Conservation (phyloP, 176 grass and related monocot genomes). For the Oryza nivara region DNA sequence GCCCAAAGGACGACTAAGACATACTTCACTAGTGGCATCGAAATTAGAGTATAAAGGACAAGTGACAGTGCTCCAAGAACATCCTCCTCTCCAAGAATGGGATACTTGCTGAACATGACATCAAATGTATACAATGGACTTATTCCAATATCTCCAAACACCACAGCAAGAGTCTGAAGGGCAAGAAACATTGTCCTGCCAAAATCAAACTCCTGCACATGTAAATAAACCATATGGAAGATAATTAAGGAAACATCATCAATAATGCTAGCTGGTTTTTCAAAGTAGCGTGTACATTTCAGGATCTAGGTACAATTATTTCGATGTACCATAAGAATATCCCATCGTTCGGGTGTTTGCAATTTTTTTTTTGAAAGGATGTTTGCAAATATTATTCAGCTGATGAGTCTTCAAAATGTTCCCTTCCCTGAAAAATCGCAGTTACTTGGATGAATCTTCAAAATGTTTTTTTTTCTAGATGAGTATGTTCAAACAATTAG, state of each 20-base stretch:
- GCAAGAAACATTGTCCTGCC: slow-evolving; percentile 72
- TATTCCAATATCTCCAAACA: slow-evolving; percentile 95
- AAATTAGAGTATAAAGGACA: slow-evolving; percentile 85
- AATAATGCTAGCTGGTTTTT: slow-evolving; percentile 1
- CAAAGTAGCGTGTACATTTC: not conserved
- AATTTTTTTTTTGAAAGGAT: too few species aligned
- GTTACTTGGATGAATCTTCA: not conserved
- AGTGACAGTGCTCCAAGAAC: slow-evolving; percentile 91
- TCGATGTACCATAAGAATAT: not conserved
- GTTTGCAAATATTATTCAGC: not conserved
- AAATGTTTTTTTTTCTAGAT: not conserved
- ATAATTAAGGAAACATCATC: slow-evolving; percentile 42
- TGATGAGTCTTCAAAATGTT: not conserved
- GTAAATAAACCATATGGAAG: slow-evolving; percentile 51
- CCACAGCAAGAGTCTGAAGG: slow-evolving; percentile 87
- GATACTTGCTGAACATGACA: slow-evolving; percentile 82
- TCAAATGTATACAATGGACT: slow-evolving; percentile 96
- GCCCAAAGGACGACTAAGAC: slow-evolving; percentile 83
- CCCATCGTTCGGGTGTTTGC: too few species aligned
- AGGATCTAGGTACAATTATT: slow-evolving; percentile 14
- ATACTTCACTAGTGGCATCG: slow-evolving; percentile 89
- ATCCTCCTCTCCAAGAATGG: slow-evolving; percentile 78
- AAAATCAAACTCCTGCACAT: slow-evolving; percentile 80
- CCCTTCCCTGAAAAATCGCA: not conserved
- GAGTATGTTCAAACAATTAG: not conserved